phyloP scores from a whole-genome alignment of 169 alveolate species.

The Cystoisospora suis region DNA sequence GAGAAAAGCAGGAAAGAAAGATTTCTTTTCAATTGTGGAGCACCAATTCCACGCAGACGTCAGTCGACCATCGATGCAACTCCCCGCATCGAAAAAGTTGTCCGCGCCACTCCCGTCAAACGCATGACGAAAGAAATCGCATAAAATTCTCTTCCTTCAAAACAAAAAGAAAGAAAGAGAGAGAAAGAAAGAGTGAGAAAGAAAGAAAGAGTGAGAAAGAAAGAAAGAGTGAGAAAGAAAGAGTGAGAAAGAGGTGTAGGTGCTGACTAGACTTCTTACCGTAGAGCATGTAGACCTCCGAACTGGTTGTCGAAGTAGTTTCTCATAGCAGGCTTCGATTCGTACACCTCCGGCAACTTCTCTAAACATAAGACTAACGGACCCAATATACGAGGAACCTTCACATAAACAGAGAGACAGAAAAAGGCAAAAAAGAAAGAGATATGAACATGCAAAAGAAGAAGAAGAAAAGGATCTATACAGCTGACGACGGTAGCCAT shows the following conservation, averaged over 20 bases:
- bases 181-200: background rate
- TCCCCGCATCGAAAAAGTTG: constrained; percentile 93
- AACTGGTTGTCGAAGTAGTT: constrained; percentile 82
- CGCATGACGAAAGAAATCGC: constrained; percentile 93
- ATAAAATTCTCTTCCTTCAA: constrained; percentile 75
- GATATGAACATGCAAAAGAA: background rate
- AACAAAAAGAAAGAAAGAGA: background rate
- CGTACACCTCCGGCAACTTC: constrained; percentile 83
- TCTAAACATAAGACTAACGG: constrained; percentile 90
- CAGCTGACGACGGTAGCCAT: background rate
- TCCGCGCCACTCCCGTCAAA: constrained; percentile 95
- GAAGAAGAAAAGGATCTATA: background rate
- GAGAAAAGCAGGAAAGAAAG: constrained; percentile 88
- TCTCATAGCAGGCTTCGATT: constrained; percentile 79
- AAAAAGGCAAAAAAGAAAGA: background rate
- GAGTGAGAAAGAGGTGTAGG: background rate
- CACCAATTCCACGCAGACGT: constrained; percentile 96
- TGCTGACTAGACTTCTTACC: background rate
- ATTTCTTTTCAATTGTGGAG: constrained; percentile 83
- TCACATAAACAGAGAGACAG: background rate
- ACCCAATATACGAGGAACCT: constrained; percentile 90
- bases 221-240: background rate
- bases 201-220: background rate
- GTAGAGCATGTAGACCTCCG: constrained; percentile 79
- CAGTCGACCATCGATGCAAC: constrained; percentile 94